Base-by-base conservation (phyloP, 2,329 filamentous ascomycete genomes). In the Paecilomyces sp. region DNA sequence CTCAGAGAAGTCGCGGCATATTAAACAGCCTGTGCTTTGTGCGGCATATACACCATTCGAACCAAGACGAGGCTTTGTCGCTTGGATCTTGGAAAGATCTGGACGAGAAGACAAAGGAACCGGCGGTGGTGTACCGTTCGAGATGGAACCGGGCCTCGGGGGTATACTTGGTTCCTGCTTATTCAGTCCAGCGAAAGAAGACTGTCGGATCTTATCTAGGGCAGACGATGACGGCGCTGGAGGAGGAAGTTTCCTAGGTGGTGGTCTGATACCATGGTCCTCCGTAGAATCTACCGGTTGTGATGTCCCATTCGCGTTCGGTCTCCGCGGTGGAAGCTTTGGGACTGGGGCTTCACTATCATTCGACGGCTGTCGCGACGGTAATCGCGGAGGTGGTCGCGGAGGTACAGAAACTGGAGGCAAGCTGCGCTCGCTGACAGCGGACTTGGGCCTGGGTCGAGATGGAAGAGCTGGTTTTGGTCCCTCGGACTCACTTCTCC, bases 1-100 rank as follows among this genome's bases (percentile, higher is more conserved):
- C 0, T 77, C 86, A 6, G 90, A 92, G 74, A 95, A 97, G 76
- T 97, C 92, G 64, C 92, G 86, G 72, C 94, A 97, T 60, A 86
- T 79, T 57, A 96, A 81, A 72, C 94, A 97, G n/a, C 68, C 69
- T 13, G 66, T 64, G 36, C 63, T 67, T 18, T 65, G 58, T 28
- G 66, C 56, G 15, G 66, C 57, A 30, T 67, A 54, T 1, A 59
- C 50, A 12, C 58, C 58, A 3, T 68, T 67, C n/a, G 62, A 62
- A 47, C 65, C 61, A 47, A 72, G 59, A n/a, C 68, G 68, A 24
- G 82, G 81, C 63, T 84, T 83, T 1, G 79, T 80, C 6, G 82
- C 79, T 72, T 83, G 78, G 18, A 86, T 73, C 52, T 82, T 79
- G 7, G 81, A 78, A 3, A 87, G 74, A 71, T 86, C 82, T n/a